Base-by-base conservation (phyloP, 805 yeast species). In the Saccharomycopsis sp. region DNA sequence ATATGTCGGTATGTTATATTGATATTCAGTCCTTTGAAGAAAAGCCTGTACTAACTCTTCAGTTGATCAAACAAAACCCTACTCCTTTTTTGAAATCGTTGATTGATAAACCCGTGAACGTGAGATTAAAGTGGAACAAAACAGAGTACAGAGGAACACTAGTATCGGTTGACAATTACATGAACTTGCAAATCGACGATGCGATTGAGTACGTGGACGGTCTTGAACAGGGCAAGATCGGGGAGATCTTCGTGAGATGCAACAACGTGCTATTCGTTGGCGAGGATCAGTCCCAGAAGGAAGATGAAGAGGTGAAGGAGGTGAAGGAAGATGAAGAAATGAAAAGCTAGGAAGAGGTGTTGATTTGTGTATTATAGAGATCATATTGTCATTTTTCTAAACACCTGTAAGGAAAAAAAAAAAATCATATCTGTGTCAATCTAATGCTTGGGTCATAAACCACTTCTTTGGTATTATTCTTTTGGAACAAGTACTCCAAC, bases 211-310 rank as follows among this genome's bases (percentile, higher is more conserved):
- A 67, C 26, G 62, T 71, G 2, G 64, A 65, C 44, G 69, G 72
- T 29, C 66, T 62, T 36, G 59, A 64, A 20, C 70, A 72, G 36
- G 73, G 77, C 4, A 58, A 60, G 5, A 68, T 82, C 6, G 87
- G 85, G 17, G 95, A 88, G 51, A 65, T 89, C 17, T 81, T 89
- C 54, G 79, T 88, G 43, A 68, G 97, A 55, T 88, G 97, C 59
- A 88, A 88, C 56, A 88, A 89, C 51, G 95, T 88, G 1, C 65
- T 88, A 34, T 86, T 84, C 75, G 64, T 82, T 17, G 69, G 81
- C 37, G 74, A 70, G 46, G 45, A 45, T 21, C 25, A 20, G n/a
- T 21, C n/a, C 17, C 26, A 4, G 13, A 26, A 6, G 4, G 34
- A 27, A 7, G 37, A 38, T 17, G 21, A 29, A 8, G 42, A 38